Base-by-base conservation (phyloP, 2,329 filamentous ascomycete genomes). In the Capronia epimyces region DNA sequence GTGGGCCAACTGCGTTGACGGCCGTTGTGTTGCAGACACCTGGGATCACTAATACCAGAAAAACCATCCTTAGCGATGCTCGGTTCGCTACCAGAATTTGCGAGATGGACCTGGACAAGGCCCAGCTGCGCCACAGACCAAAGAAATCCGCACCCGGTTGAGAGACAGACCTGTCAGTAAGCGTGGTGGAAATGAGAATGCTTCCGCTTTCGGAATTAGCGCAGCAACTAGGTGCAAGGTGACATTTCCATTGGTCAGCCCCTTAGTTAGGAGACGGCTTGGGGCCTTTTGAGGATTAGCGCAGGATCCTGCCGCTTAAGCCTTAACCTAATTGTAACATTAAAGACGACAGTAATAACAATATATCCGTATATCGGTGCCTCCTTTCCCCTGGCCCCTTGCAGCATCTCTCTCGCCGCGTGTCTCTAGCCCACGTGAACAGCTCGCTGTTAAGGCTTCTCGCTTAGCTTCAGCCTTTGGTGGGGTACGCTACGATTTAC, bases 171-270 rank as follows among this genome's bases (percentile, higher is more conserved):
- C 15, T 37, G 15, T 18, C 7, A 34, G 34, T 22, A 39, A 27
- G 27, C 41, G 34, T 31, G 34, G 45, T n/a, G 45, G 45, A 47
- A 47, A 47, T 47, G 34, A 40, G 36, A 15, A 15, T 24, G 12
- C 5, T 39, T 46, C 21, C 44, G 16, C 29, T 27, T 46, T 40
- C 6, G 15, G 32, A 12, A 12, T 5, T 29, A 29, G 7, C 12
- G 5, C 8, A 12, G n/a, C 22, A 9, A 20, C 34, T 3, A 8
- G 18, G 34, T 7, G 7, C 4, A 4, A 8, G 16, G 13, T 3
- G 7, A 20, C 5, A 18, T 8, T 18, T 8, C 12, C 15, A 37
- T 37, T 37, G 34, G 34, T 20, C 18, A 20, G 6, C 18, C 6
- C 34, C 18, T 37, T 3, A n/a, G 12, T n/a, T 10, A 27, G 10